Percentiles rank a stretch among this genome's conserved stretches.
Conservation (phyloP, 306 rosid species). For the Luffa acutangula region DNA sequence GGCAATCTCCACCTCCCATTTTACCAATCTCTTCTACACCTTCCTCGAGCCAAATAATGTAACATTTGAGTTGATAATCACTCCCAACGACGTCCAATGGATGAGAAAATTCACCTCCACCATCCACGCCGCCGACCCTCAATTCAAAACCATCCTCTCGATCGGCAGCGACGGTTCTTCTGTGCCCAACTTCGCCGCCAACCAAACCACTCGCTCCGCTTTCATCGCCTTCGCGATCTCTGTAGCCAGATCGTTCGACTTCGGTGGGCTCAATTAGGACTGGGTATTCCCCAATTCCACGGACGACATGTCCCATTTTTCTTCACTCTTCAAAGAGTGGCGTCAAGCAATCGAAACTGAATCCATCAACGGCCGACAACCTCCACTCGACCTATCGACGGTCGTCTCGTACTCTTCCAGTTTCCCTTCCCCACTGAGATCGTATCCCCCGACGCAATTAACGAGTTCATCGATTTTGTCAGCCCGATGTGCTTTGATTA, state of each 20-base stretch:
- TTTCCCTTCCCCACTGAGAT: conserved; percentile 15
- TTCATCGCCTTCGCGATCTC: conserved; percentile 59
- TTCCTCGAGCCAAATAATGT: conserved; percentile 36
- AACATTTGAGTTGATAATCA: conserved; percentile 28
- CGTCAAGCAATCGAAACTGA: conserved; percentile 26
- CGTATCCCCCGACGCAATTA: conserved; percentile 42
- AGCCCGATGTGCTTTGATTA: conserved; percentile 76
- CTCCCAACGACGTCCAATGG: conserved; percentile 17
- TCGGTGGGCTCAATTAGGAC: conserved; percentile 64
- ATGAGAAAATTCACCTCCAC: conserved; percentile 31
- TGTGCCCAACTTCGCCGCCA: conserved; percentile 30
- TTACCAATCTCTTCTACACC: conserved; percentile 67
- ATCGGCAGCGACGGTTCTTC: conserved; percentile 60
- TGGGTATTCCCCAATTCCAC: conserved; percentile 59
- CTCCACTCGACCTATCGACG: conserved; percentile 43
- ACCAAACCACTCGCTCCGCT: conserved; percentile 10
- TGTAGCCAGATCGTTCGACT: conserved; percentile 46
- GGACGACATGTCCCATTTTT: conserved; percentile 59
- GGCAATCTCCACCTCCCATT: conserved; percentile 32
- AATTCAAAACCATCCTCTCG: conserved; percentile 46
- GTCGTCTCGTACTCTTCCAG: conserved; percentile 49
- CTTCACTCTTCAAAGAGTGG: conserved; percentile 42
- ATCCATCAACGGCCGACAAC: background rate
- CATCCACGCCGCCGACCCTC: conserved; percentile 25
- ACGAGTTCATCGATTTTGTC: conserved; percentile 42